Base-by-base conservation (phyloP, 83 land plant species). In the Thuja plicata region DNA sequence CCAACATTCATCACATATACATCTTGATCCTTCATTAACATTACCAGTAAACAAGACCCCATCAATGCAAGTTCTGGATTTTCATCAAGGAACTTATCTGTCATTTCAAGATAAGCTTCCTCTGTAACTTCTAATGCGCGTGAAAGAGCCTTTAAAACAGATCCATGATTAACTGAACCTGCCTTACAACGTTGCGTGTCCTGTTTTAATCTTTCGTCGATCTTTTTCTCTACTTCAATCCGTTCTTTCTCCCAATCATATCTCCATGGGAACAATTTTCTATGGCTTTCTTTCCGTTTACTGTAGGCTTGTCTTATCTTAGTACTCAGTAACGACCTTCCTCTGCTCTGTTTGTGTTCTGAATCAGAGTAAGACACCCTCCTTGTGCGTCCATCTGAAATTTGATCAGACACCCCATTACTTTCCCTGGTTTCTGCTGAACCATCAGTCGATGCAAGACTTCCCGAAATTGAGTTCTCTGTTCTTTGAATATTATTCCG, bases 1-100 rank as follows among this genome's bases (percentile, higher is more conserved):
- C 99, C 99, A 48, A 98, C 93, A 94, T 98, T 98, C 99, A 98
- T 95, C 84, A 97, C 95, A 93, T 98, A 98, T 78, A 98, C 99
- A 94, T 98, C 99, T 86, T 98, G 98, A 84, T 95, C 99, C 89
- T 94, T 98, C 99, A 98, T 95, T 50, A 98, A 86, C 88, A 93
- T 98, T 54, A 96, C 99, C 92, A 98, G 88, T 79, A 97, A 90
- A 86, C 99, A 98, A 2, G 99, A 98, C 27, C 99, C 99, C 95
- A 96, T 94, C 89, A 98, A 89, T 10, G 99, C 99, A 54, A 98
- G 92, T 90, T 98, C 99, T 38, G 99, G 99, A 84, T 97, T 95
- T 55, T 90, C 92, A 83, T 93, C 95, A 87, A 96, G 89, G 30
- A 91, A 92, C 88, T 89, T 93, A 76, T 98, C 97, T 27, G 99